These are phyloP conservation scores for Fusarium succisae DNA, from an alignment of 2,329 filamentous ascomycete genomes.

Conservation along the genomic window DNA sequence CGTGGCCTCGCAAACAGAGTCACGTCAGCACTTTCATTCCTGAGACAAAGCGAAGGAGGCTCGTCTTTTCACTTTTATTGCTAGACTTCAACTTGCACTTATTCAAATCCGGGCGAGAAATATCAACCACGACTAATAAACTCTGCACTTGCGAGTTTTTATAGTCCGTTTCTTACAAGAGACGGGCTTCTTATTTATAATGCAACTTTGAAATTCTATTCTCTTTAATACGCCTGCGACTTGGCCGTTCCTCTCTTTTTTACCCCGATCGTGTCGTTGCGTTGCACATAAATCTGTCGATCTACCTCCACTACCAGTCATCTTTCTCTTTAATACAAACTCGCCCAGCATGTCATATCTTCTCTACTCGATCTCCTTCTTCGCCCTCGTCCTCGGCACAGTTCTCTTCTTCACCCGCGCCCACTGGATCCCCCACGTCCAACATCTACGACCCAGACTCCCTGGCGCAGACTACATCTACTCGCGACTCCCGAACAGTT, in stretches of 20 bases:
- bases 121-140: slow-evolving; percentile 3
- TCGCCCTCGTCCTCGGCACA: slow-evolving; percentile 76
- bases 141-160: slow-evolving; percentile 2
- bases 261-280: background rate
- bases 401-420: slow-evolving; percentile 82
- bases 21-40: slow-evolving; percentile 38
- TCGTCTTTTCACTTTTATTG: background rate
- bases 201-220: slow-evolving; percentile 23
- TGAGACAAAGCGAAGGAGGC: slow-evolving; percentile 31
- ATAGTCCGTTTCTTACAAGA: slow-evolving; percentile 1
- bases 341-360: slow-evolving; percentile 74
- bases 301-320: background rate
- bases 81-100: slow-evolving; percentile 5
- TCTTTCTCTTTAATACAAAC: background rate
- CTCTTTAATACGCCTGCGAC: slow-evolving; percentile 18
- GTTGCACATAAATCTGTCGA: background rate
- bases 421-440: slow-evolving; percentile 78
- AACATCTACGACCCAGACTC: slow-evolving; percentile 63
- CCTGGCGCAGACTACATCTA: slow-evolving; percentile 73
- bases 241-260: slow-evolving; percentile 28
- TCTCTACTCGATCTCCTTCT: slow-evolving; percentile 79
- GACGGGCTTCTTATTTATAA: slow-evolving; percentile 20
- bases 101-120: slow-evolving; percentile 28
- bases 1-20: slow-evolving; percentile 8
- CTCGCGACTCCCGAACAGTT: slow-evolving; percentile 78